Conservation (phyloP, 2,329 filamentous ascomycete genomes). For the Phaeophleospora eucalypticola region DNA sequence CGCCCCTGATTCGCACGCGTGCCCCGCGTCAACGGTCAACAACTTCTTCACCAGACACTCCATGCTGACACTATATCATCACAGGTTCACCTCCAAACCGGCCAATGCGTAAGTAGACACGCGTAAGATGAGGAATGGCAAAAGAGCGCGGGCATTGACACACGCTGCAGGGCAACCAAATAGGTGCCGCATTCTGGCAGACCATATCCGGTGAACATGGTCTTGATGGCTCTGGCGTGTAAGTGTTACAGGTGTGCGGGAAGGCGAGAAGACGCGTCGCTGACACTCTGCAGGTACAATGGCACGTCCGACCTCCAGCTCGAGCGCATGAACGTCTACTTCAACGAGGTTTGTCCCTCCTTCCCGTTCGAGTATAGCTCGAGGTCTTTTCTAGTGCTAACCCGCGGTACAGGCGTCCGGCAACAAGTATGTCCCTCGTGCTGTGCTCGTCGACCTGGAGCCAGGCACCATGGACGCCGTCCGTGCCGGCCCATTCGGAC, state of each 20-base stretch:
- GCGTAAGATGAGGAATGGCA: conserved; percentile 27
- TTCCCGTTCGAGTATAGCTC: conserved; percentile 1
- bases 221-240: conserved; percentile 95
- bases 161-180: conserved; percentile 86
- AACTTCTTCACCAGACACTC: conserved; percentile 40
- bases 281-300: conserved; percentile 68
- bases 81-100: conserved; percentile 99
- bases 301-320: conserved; percentile 98
- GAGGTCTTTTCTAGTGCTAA: conserved; percentile 4
- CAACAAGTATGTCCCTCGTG: conserved; percentile 99
- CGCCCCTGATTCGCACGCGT: conserved; percentile 33
- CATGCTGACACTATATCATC: conserved; percentile 54
- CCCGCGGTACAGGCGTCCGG: conserved; percentile 65
- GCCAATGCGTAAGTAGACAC: conserved; percentile 80
- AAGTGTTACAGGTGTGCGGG: conserved; percentile 45
- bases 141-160: conserved; percentile 16
- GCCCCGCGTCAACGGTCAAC: conserved; percentile 41
- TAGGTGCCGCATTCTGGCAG: conserved; percentile 97
- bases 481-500: conserved; percentile 93
- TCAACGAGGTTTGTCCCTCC: conserved; percentile 69
- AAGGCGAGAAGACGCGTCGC: conserved; percentile 9
- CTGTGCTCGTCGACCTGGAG: conserved; percentile 98
- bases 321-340: conserved; percentile 99
- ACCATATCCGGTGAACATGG: conserved; percentile 70
- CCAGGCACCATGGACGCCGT: conserved; percentile 99